Conservation (phyloP, 441 rosid species). For the Lagerstroemia fauriei region DNA sequence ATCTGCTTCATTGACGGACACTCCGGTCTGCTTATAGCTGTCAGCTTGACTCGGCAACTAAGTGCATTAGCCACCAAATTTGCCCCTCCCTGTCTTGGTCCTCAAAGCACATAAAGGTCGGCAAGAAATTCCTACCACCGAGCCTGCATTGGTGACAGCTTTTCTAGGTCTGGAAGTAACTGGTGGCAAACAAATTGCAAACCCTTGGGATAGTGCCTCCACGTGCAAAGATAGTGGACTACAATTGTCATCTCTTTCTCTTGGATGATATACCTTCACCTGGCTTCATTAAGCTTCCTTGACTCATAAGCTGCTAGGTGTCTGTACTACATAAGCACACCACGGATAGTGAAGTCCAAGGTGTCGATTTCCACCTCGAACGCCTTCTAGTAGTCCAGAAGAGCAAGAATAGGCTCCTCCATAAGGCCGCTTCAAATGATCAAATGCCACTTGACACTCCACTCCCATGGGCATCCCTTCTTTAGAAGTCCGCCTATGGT, state of each 20-base stretch:
- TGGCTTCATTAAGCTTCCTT: not conserved
- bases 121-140: conserved; percentile 5
- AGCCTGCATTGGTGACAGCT: not conserved
- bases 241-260: conserved; percentile 1
- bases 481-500: too few species aligned
- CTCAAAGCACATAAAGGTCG: not conserved
- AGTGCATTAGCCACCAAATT: conserved; percentile 2
- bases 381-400: not conserved
- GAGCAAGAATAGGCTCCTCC: not conserved
- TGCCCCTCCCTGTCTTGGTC: not conserved
- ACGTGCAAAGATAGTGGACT: not conserved
- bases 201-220: not conserved
- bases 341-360: not conserved
- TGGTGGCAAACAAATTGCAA: not conserved
- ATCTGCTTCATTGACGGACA: not conserved
- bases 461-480: not conserved
- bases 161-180: not conserved
- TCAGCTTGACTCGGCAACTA: not conserved
- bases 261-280: not conserved
- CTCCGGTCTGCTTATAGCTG: conserved; percentile 1
- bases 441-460: not conserved
- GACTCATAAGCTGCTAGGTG: not conserved
- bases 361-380: not conserved
- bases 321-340: not conserved
- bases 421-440: not conserved